These are phyloP conservation scores for Jackrogersella multiformis DNA, from an alignment of 495 filamentous ascomycete species.

Conservation along the genomic window DNA sequence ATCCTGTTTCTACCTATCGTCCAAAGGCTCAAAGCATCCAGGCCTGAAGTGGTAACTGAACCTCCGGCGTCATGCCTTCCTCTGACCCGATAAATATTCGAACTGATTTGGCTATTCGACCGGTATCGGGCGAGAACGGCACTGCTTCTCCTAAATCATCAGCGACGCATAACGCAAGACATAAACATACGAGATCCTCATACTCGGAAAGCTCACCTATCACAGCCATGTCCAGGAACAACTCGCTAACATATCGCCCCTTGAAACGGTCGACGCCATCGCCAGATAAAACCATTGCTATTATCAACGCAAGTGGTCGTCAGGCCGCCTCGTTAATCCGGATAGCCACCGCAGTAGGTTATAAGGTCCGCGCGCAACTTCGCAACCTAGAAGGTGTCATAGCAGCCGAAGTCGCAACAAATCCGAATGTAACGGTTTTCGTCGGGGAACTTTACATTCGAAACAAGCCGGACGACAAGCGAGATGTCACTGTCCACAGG, in stretches of 20 bases:
- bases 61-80: conserved; percentile 34
- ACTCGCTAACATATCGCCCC: conserved; percentile 60
- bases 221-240: conserved; percentile 55
- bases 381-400: conserved; percentile 83
- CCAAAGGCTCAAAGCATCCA: conserved; percentile 9
- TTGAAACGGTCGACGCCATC: conserved; percentile 62
- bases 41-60: conserved; percentile 16
- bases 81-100: conserved; percentile 50
- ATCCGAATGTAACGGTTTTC: conserved; percentile 86
- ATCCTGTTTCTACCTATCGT: conserved; percentile 6
- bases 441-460: conserved; percentile 79
- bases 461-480: conserved; percentile 58
- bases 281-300: conserved; percentile 80
- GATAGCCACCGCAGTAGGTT: conserved; percentile 90
- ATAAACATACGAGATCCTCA: conserved; percentile 63
- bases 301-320: conserved; percentile 91
- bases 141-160: conserved; percentile 45
- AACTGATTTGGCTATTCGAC: conserved; percentile 55
- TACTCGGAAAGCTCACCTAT: conserved; percentile 62
- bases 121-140: conserved; percentile 50
- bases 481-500: conserved; percentile 54
- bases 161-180: conserved; percentile 48
- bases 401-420: conserved; percentile 78
- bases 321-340: conserved; percentile 94
- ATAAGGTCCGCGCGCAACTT: conserved; percentile 88